Percentiles rank a stretch among this genome's conserved stretches.
These are phyloP conservation scores for Moesziomyces aphidis DNA, from an alignment of 1,284 basidiomycete genomes.

Conservation along the genomic window DNA sequence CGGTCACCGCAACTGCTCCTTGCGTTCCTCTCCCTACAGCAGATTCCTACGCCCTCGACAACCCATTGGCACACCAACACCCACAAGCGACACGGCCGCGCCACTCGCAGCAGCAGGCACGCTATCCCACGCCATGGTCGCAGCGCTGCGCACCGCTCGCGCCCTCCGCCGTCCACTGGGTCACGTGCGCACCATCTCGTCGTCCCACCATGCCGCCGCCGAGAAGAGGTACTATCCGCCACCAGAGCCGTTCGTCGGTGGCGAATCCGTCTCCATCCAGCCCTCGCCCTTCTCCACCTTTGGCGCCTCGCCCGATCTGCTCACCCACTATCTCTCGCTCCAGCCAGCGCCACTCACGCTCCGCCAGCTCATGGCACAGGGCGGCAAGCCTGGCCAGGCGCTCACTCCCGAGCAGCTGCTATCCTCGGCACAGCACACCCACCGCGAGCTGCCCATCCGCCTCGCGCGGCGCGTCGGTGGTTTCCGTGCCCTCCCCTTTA, in stretches of 20 bases:
- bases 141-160: constrained; percentile 7
- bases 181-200: constrained; percentile 11
- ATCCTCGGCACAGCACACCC: constrained; percentile 60
- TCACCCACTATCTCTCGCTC: constrained; percentile 52
- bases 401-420: constrained; percentile 58
- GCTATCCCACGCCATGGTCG: constrained; percentile 5
- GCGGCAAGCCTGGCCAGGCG: constrained; percentile 53
- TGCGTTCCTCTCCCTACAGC: no score
- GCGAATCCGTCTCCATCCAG: constrained; percentile 22
- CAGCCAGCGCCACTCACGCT: constrained; percentile 61
- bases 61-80: no score
- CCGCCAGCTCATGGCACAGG: constrained; percentile 58
- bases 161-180: constrained; percentile 3
- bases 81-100: no score
- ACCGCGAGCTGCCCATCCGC: constrained; percentile 65
- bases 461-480: constrained; percentile 62
- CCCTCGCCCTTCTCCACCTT: constrained; percentile 53
- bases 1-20: no score
- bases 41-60: no score
- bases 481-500: constrained; percentile 70
- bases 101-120: no score
- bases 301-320: constrained; percentile 60
- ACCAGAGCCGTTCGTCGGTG: constrained; percentile 40
- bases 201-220: constrained; percentile 10
- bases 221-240: constrained; percentile 47